phyloP scores from a whole-genome alignment of 2,329 filamentous ascomycete species.

The Aphanoascus verrucosus region DNA sequence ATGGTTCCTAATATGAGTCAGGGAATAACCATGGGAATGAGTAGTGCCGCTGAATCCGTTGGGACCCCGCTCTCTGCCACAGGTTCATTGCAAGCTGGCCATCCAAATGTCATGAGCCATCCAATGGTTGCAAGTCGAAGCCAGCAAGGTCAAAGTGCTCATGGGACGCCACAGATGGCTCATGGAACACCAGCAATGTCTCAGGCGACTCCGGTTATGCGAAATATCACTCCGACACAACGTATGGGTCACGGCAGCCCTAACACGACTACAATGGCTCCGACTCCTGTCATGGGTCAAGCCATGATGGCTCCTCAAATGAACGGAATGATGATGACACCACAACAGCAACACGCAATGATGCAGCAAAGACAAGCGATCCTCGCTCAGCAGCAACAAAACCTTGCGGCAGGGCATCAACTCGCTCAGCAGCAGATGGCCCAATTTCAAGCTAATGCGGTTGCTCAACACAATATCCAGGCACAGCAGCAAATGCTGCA shows the following conservation, averaged over 20 bases:
- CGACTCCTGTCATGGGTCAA: conserved; percentile 38
- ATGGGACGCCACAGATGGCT: conserved; percentile 40
- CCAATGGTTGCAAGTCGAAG: conserved; percentile 38
- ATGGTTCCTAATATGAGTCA: conserved; percentile 30
- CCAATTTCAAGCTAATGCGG: conserved; percentile 15
- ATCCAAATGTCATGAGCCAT: conserved; percentile 37
- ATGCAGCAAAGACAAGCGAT: conserved; percentile 28
- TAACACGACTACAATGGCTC: conserved; percentile 31
- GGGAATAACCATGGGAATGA: conserved; percentile 37
- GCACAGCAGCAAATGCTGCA: conserved; percentile 4
- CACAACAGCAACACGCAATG: conserved; percentile 28
- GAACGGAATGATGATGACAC: conserved; percentile 29
- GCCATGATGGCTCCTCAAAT: conserved; percentile 35
- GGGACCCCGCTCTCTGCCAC: conserved; percentile 38
- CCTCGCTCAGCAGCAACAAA: conserved; percentile 16
- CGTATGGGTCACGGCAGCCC: conserved; percentile 39
- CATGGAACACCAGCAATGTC: conserved; percentile 38
- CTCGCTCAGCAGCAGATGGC: conserved; percentile 16
- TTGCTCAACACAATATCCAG: conserved; percentile 17
- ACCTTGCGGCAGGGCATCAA: conserved; percentile 22
- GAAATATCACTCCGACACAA: conserved; percentile 39
- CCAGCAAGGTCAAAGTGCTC: conserved; percentile 38
- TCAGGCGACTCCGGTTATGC: conserved; percentile 39
- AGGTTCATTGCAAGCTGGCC: conserved; percentile 38
- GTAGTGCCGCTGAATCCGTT: conserved; percentile 36